phyloP scores from a whole-genome alignment of 73 alveolate genomes.

The Tetrahymena borealis region DNA sequence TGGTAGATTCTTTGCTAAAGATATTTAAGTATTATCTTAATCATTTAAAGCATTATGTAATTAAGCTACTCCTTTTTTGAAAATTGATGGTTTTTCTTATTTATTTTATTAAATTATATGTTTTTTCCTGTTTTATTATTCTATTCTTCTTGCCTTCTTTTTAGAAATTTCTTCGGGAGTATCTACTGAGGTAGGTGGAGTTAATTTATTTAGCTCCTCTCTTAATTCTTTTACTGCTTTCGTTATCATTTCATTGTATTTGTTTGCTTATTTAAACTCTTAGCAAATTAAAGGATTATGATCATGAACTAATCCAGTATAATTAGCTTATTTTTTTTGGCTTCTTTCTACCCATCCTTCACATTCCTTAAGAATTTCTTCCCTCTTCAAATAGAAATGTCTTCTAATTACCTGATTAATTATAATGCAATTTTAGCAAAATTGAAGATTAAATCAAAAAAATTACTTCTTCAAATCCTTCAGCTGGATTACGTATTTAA shows the following conservation, averaged over 20 bases:
- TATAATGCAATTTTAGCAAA: neutral
- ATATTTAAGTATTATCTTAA: neutral
- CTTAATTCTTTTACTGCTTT: conserved; percentile 59
- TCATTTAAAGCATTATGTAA: conserved; percentile 14
- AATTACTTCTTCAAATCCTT: conserved; percentile 84
- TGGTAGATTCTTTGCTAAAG: neutral
- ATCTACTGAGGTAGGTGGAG: conserved; percentile 45
- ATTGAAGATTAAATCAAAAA: neutral
- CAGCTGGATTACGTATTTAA: conserved; percentile 80
- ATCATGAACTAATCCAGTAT: conserved; percentile 78
- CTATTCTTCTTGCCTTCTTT: neutral
- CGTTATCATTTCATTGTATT: conserved; percentile 49
- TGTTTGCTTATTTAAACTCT: conserved; percentile 62
- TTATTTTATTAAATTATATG: neutral
- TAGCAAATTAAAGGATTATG: conserved; percentile 85
- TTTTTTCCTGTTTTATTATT: neutral
- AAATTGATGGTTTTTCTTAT: neutral
- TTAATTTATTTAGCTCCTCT: conserved; percentile 55
- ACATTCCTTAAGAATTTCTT: conserved; percentile 81
- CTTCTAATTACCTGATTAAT: conserved; percentile 42
- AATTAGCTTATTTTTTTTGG: conserved; percentile 75
- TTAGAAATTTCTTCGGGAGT: neutral
- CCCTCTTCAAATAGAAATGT: conserved; percentile 89
- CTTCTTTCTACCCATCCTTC: conserved; percentile 85
- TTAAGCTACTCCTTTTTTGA: conserved; percentile 8